phyloP scores from a whole-genome alignment of 2,329 filamentous ascomycete species.

The Aspergillus proliferans region DNA sequence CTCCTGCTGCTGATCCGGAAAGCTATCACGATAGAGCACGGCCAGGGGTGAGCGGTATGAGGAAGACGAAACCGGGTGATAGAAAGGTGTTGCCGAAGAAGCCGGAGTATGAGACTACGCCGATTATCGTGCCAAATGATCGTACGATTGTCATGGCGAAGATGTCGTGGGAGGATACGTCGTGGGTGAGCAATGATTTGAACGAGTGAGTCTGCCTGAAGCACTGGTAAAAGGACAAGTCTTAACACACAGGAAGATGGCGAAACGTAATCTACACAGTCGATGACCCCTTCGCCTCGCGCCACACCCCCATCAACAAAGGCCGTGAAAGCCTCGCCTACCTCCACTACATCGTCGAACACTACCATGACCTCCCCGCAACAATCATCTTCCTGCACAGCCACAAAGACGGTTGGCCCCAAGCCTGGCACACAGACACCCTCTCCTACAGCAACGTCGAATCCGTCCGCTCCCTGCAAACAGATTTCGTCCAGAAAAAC shows the following conservation, averaged over 20 bases:
- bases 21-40: not conserved
- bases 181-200: slow-evolving; percentile 39
- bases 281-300: slow-evolving; percentile 23
- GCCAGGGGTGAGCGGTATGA: slow-evolving; percentile 4
- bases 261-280: slow-evolving; percentile 38
- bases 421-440: slow-evolving; percentile 52
- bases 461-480: slow-evolving; percentile 43
- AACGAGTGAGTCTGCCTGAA: slow-evolving; percentile 30
- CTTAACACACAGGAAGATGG: slow-evolving; percentile 27
- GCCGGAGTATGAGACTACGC: slow-evolving; percentile 20
- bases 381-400: slow-evolving; percentile 52
- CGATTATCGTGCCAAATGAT: slow-evolving; percentile 28
- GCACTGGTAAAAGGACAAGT: not conserved
- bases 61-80: not conserved
- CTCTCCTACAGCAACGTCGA: slow-evolving; percentile 48
- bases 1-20: not conserved
- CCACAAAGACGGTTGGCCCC: slow-evolving; percentile 38
- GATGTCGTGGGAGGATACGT: slow-evolving; percentile 37
- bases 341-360: slow-evolving; percentile 40
- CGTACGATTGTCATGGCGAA: slow-evolving; percentile 42
- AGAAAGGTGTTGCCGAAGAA: slow-evolving; percentile 7
- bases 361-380: slow-evolving; percentile 44
- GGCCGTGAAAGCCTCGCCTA: slow-evolving; percentile 41
- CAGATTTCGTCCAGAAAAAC: slow-evolving; percentile 43
- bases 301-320: slow-evolving; percentile 29